Conservation (phyloP, 75 land plant genomes). For the Picea sitchensis region DNA sequence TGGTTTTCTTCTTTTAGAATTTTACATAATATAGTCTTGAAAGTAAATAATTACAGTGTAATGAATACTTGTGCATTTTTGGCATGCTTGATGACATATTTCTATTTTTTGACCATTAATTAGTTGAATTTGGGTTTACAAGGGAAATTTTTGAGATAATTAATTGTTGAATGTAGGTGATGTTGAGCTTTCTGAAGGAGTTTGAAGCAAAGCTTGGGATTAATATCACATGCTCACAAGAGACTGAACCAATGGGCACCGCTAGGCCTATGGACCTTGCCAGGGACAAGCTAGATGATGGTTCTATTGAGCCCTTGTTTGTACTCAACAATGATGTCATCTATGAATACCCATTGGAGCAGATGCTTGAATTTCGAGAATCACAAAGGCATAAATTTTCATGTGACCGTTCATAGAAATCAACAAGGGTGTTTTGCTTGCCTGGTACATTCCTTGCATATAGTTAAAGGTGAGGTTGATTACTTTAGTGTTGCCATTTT, state of each 20-base stretch:
- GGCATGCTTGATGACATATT: neutral
- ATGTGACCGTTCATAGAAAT: conserved; percentile 7
- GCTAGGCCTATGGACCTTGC: conserved; percentile 52
- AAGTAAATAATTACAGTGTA: too few relatives aligned
- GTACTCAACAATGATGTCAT: conserved; percentile 49
- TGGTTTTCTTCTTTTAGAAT: too few relatives aligned
- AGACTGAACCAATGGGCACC: conserved; percentile 50
- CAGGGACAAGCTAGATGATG: conserved; percentile 35
- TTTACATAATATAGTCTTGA: too few relatives aligned
- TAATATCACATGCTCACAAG: conserved; percentile 47
- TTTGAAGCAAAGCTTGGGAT: conserved; percentile 43
- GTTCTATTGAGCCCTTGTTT: conserved; percentile 43
- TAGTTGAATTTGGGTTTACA: neutral
- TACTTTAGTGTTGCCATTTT: too few relatives aligned
- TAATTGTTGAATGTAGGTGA: conserved; percentile 21
- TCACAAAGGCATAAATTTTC: conserved; percentile 43
- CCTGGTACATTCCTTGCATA: too few relatives aligned
- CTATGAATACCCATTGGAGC: conserved; percentile 40
- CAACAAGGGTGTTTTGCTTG: too few relatives aligned
- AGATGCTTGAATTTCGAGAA: conserved; percentile 46
- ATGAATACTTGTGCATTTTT: neutral
- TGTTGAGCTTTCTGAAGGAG: conserved; percentile 40
- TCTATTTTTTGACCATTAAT: neutral
- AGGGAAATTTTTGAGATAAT: neutral
- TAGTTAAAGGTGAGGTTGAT: too few relatives aligned